Evolutionary conservation across 2,329 filamentous ascomycete species (phyloP).

Genomic region (Nigrospora sphaerica): DNA sequence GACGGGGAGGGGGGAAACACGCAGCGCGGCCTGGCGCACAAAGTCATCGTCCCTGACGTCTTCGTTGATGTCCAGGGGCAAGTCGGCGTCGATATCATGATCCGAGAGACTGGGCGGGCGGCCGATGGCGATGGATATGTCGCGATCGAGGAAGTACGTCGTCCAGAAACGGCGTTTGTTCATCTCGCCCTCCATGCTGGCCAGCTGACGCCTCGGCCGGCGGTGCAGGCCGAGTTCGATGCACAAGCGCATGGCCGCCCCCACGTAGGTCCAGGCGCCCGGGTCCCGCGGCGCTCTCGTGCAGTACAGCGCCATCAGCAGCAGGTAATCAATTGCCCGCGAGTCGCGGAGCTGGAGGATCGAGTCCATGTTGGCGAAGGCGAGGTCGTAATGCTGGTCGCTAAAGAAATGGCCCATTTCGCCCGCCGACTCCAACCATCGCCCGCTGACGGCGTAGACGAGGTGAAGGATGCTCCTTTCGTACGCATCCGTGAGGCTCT

Average conservation of each 20-base stretch:
- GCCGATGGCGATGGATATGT: conserved; percentile 21
- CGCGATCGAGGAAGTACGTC: conserved; percentile 20
- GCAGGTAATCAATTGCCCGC: conserved; percentile 19
- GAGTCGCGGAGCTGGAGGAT: conserved; percentile 18
- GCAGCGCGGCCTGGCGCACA: conserved; percentile 14
- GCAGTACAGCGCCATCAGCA: conserved; percentile 22
- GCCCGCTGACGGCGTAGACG: conserved; percentile 19
- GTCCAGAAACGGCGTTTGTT: conserved; percentile 22
- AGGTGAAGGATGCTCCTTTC: conserved; percentile 19
- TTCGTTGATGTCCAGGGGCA: conserved; percentile 20
- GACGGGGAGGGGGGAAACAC: conserved; percentile 11
- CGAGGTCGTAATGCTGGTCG: conserved; percentile 20
- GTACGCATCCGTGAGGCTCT: conserved; percentile 15
- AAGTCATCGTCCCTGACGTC: conserved; percentile 14
- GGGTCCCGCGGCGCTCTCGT: conserved; percentile 21
- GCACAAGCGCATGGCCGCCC: conserved; percentile 18
- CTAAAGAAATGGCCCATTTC: conserved; percentile 22
- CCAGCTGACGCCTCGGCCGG: conserved; percentile 13
- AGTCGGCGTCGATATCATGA: conserved; percentile 20
- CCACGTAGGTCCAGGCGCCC: conserved; percentile 21
- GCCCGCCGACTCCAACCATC: conserved; percentile 22
- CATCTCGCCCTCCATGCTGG: conserved; percentile 18
- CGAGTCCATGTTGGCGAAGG: conserved; percentile 17
- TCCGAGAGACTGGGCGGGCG: conserved; percentile 21
- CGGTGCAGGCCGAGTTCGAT: conserved; percentile 21